phyloP scores from a whole-genome alignment of 257 asterid genomes.

The Nicotiana knightiana region DNA sequence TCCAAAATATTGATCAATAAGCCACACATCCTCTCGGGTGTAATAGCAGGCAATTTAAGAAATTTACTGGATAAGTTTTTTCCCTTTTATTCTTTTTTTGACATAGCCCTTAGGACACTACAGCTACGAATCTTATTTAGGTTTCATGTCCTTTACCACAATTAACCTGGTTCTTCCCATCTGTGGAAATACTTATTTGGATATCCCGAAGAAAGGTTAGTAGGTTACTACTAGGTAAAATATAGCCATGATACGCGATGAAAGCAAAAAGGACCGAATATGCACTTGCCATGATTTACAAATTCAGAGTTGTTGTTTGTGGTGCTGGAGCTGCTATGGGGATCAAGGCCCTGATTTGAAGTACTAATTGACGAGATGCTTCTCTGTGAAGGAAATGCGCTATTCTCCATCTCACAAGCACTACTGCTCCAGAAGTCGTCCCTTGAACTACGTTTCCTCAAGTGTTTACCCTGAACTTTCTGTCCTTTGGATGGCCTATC shows the following conservation, averaged over 20 bases:
- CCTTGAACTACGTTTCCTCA: constrained; percentile 44
- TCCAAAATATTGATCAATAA: too few species aligned
- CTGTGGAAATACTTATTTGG: background rate
- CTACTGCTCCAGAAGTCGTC: constrained; percentile 88
- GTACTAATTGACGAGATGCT: constrained; percentile 82
- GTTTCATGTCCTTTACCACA: background rate
- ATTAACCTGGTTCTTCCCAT: background rate
- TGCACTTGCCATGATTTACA: constrained; percentile 76
- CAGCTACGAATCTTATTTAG: background rate
- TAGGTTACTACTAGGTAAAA: background rate
- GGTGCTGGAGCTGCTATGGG: constrained; percentile 52
- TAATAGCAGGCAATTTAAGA: too few species aligned
- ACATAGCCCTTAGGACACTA: background rate
- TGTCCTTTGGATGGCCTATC: constrained; percentile 75
- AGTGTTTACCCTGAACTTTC: constrained; percentile 55
- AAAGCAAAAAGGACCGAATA: background rate
- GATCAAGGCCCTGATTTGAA: constrained; percentile 55
- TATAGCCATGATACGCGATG: background rate
- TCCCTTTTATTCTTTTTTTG: background rate
- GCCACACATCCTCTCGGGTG: too few species aligned
- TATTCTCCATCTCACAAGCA: constrained; percentile 78
- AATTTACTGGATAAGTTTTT: background rate
- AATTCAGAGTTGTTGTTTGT: constrained; percentile 56
- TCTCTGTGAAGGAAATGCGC: constrained; percentile 76
- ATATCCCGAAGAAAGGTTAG: background rate